Evolutionary conservation across 805 yeast species (phyloP).

Genomic region (Pichia californica): DNA sequence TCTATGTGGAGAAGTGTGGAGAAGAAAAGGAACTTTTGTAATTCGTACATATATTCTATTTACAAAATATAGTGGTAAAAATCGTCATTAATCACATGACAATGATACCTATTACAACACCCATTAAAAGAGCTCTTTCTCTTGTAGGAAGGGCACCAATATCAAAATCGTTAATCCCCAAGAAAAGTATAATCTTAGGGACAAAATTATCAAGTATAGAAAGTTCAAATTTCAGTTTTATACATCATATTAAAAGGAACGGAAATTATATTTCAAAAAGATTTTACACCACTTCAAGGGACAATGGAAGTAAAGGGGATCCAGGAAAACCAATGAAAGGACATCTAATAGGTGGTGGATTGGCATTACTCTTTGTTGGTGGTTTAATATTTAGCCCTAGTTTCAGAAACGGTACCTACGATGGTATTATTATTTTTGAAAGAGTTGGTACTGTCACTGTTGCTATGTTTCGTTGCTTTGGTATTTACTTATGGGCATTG

Average conservation of each 20-base stretch:
- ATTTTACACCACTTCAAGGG: background rate
- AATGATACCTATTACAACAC: too few species aligned
- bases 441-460: conserved; percentile 57
- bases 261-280: background rate
- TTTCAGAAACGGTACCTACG: conserved; percentile 30
- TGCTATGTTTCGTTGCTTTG: conserved; percentile 71
- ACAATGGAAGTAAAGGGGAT: conserved; percentile 1
- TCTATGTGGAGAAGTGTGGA: too few species aligned
- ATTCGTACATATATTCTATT: too few species aligned
- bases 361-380: conserved; percentile 14
- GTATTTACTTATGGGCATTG: conserved; percentile 56
- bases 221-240: too few species aligned
- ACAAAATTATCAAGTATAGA: background rate
- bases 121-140: too few species aligned
- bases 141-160: too few species aligned
- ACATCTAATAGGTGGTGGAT: conserved; percentile 12
- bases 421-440: conserved; percentile 32
- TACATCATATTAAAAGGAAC: too few species aligned
- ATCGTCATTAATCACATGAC: too few species aligned
- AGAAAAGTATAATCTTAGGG: too few species aligned
- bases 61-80: too few species aligned
- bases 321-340: conserved; percentile 1
- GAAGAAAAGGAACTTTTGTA: too few species aligned
- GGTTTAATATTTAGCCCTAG: conserved; percentile 30
- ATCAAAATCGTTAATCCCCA: too few species aligned